These are phyloP conservation scores for Chiua virens DNA, from an alignment of 768 basidiomycete species.

Conservation along the genomic window DNA sequence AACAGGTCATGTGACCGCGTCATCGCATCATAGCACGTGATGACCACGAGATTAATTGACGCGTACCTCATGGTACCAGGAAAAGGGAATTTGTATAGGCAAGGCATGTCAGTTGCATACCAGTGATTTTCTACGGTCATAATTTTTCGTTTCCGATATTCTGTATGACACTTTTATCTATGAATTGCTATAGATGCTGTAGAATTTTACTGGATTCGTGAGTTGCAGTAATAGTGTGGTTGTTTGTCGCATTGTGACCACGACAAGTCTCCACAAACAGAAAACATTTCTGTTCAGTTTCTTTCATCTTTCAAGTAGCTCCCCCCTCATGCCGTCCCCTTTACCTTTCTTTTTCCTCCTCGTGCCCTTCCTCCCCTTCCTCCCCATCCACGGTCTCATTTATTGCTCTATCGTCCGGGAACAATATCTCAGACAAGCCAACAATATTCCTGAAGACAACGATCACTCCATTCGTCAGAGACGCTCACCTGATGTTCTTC, in stretches of 20 bases:
- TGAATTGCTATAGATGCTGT: not conserved
- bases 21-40: conserved; percentile 12
- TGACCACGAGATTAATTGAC: not conserved
- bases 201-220: not conserved
- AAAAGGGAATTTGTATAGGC: conserved; percentile 9
- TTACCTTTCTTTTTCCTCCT: not conserved
- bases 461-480: not conserved
- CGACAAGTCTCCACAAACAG: conserved; percentile 11
- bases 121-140: not conserved
- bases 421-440: not conserved
- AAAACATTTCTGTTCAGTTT: not conserved
- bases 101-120: conserved; percentile 10
- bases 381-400: not conserved
- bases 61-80: conserved; percentile 4
- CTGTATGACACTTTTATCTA: not conserved
- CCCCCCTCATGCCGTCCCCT: not conserved
- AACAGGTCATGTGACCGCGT: conserved; percentile 21
- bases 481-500: conserved; percentile 5
- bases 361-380: not conserved
- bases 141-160: not conserved
- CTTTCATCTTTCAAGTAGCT: not conserved
- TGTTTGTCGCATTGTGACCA: conserved; percentile 13
- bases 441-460: not conserved
- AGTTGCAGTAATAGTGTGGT: not conserved
- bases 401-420: not conserved